Conservation (phyloP, 345 rosid species). For the Atalantia buxifolia region DNA sequence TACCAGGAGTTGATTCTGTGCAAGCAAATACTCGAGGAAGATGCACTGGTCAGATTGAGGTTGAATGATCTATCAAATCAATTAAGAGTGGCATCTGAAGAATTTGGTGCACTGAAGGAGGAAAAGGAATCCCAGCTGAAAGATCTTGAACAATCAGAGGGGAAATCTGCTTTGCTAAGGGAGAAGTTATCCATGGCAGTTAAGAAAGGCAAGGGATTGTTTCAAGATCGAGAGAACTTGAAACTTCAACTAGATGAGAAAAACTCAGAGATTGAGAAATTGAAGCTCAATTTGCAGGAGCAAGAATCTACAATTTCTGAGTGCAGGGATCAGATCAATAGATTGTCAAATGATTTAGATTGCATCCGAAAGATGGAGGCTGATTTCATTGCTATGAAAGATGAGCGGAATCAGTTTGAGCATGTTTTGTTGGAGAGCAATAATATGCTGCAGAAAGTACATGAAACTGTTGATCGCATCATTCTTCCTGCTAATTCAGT, state of each 20-base stretch:
- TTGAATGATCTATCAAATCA: constrained; percentile 40
- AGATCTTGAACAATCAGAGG: constrained; percentile 75
- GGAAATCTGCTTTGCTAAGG: constrained; percentile 65
- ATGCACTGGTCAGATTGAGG: constrained; percentile 44
- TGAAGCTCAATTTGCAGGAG: constrained; percentile 55
- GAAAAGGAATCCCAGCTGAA: constrained; percentile 56
- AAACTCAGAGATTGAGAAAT: constrained; percentile 57
- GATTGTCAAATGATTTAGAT: constrained; percentile 51
- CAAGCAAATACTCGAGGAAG: constrained; percentile 64
- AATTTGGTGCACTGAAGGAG: constrained; percentile 50
- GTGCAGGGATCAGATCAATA: constrained; percentile 48
- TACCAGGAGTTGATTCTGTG: constrained; percentile 57
- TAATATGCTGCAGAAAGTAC: constrained; percentile 44
- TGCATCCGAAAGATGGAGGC: constrained; percentile 56
- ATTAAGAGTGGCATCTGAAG: constrained; percentile 37
- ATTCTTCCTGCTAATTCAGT: constrained; percentile 43
- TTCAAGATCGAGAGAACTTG: constrained; percentile 77
- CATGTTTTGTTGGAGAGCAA: constrained; percentile 56
- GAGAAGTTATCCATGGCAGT: constrained; percentile 90
- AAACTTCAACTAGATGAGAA: constrained; percentile 66
- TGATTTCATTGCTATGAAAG: constrained; percentile 47
- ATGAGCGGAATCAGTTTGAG: constrained; percentile 56
- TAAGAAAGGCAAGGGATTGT: constrained; percentile 90
- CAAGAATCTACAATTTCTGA: constrained; percentile 46
- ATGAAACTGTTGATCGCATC: constrained; percentile 47